phyloP scores from a whole-genome alignment of 352 stramenopile genomes.

The Globisporangium emineosum region DNA sequence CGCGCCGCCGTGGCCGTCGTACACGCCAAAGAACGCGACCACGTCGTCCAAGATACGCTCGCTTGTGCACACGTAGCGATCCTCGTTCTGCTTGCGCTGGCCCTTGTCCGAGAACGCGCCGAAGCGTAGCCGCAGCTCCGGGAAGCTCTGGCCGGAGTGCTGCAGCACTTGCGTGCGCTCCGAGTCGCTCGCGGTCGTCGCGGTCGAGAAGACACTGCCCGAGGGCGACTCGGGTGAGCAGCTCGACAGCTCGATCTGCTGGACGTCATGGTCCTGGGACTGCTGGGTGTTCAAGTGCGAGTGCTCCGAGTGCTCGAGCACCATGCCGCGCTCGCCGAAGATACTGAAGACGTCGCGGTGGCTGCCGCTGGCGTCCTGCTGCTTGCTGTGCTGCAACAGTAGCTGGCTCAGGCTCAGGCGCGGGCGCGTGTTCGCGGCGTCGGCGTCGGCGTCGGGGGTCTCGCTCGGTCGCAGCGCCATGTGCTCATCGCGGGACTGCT shows the following conservation, averaged over 20 bases:
- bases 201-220: slow-evolving; percentile 71
- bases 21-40: slow-evolving; percentile 81
- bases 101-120: slow-evolving; percentile 74
- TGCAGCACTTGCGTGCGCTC: slow-evolving; percentile 63
- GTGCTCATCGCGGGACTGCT: slow-evolving; percentile 57
- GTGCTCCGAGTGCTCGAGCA: slow-evolving; percentile 38
- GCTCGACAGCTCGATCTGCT: slow-evolving; percentile 17
- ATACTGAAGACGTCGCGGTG: slow-evolving; percentile 87
- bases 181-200: slow-evolving; percentile 69
- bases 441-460: slow-evolving; percentile 4
- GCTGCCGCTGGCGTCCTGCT: slow-evolving; percentile 33
- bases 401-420: slow-evolving; percentile 56
- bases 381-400: slow-evolving; percentile 51
- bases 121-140: slow-evolving; percentile 54
- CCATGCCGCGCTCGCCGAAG: slow-evolving; percentile 75
- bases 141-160: slow-evolving; percentile 49
- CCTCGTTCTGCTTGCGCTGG: slow-evolving; percentile 73
- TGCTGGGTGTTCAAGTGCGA: slow-evolving; percentile 12
- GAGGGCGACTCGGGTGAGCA: slow-evolving; percentile 51
- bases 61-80: slow-evolving; percentile 53
- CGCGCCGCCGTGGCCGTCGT: slow-evolving; percentile 75
- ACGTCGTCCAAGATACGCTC: slow-evolving; percentile 52
- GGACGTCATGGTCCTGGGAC: not conserved
- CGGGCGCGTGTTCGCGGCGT: slow-evolving; percentile 20
- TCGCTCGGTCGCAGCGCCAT: slow-evolving; percentile 18